Base-by-base conservation (phyloP, 108 stramenopile species). In the Discostella pseudostelligera region DNA sequence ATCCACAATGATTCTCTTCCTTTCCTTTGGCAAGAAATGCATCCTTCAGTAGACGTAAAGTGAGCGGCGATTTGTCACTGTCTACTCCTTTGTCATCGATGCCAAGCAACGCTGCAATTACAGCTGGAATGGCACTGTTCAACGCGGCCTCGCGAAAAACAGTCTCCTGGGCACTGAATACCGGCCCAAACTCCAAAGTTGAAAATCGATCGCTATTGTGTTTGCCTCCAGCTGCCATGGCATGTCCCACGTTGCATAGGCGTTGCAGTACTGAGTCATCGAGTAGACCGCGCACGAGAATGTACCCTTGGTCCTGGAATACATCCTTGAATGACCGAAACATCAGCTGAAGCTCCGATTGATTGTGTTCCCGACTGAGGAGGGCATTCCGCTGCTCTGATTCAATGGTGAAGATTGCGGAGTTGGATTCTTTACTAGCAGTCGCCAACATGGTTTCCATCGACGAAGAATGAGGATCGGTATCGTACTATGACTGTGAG, bases 1-100 rank as follows among this genome's bases (percentile, higher is more conserved):
- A 76, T 0, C 69, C 75, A 22, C 75, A 76, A 13, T 45, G 44
- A 26, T 22, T 26, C n/a, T 65, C 69, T 12, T 76, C 69, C 26
- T 65, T 39, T 13, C 53, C 63, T 25, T 76, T 76, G 16, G 75
- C 61, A 17, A 67, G 22, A 22, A 67, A 67, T 17, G 50, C 61
- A 49, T 67, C 66, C 21, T 44, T 58, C 22, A 63, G 21, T 39
- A 69, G 24, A 12, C 68, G 56, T 47, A 69, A 24, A 8, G 28
- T 64, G 25, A 26, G 6, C 8, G 29, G 22, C 40, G n/a, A 20
- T 9, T 61, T 25, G 29, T 56, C 64, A 25, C 26, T 13, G 16
- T 67, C 19, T 1, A 16, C 16, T 20, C 24, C 24, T 45, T 35
- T 13, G n/a, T 35, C 66, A 36, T 67, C 61, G 9, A 62, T 1